These are phyloP conservation scores for Penicillium riverlandense DNA, from an alignment of 495 filamentous ascomycete species.

Conservation along the genomic window DNA sequence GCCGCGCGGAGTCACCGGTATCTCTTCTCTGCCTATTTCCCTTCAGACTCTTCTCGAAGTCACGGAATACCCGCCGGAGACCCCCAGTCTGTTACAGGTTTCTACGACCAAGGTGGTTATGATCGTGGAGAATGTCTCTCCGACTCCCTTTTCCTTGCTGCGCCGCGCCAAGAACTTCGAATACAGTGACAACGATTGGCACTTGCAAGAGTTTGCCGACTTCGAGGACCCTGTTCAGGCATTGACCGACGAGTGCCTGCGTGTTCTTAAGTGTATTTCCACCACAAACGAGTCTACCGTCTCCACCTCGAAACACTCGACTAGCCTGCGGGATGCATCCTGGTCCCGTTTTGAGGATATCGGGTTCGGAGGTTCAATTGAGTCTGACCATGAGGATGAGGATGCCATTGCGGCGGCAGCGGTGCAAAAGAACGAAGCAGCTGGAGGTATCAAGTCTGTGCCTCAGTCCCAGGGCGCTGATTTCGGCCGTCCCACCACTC, in stretches of 20 bases:
- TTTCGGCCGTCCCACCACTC: conserved; percentile 80
- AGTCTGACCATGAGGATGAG: conserved; percentile 57
- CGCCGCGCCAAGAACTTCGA: conserved; percentile 92
- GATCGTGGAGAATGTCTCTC: conserved; percentile 93
- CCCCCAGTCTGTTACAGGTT: conserved; percentile 68
- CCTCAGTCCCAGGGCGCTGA: conserved; percentile 56
- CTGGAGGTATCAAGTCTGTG: conserved; percentile 43
- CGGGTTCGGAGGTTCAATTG: conserved; percentile 75
- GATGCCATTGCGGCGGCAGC: conserved; percentile 34
- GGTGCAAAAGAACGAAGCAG: conserved; percentile 19
- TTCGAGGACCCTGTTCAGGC: conserved; percentile 86
- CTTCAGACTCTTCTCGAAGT: conserved; percentile 84
- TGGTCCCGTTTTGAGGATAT: conserved; percentile 97
- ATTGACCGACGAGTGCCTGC: conserved; percentile 85
- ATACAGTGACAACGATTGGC: conserved; percentile 80
- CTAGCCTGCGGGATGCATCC: conserved; percentile 71
- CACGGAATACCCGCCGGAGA: conserved; percentile 89
- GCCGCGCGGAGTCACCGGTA: conserved; percentile 58
- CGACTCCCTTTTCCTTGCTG: conserved; percentile 86
- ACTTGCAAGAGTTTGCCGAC: conserved; percentile 73
- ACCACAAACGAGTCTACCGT: conserved; percentile 76
- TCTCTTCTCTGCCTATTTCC: conserved; percentile 80
- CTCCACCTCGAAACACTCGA: conserved; percentile 58
- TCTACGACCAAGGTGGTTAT: conserved; percentile 85
- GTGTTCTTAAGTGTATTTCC: conserved; percentile 84